These are phyloP conservation scores for Leptographium wingfieldii DNA, from an alignment of 2,329 filamentous ascomycete species.

Conservation along the genomic window DNA sequence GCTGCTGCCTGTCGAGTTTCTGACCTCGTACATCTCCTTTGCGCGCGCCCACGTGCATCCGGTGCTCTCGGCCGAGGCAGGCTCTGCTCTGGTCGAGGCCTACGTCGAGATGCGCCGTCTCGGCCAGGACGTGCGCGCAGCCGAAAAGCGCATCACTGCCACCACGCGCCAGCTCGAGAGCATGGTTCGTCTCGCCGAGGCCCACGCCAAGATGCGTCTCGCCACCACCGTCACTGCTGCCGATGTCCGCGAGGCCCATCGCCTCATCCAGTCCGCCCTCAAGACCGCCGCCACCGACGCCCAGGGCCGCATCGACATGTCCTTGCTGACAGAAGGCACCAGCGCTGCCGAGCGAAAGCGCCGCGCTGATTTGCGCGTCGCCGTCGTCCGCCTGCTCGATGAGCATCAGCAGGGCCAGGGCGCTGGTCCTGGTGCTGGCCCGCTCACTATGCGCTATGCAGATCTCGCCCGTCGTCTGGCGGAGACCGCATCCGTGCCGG, in stretches of 20 bases:
- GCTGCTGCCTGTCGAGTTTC: slow-evolving; percentile 83
- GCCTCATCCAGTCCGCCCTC: slow-evolving; percentile 83
- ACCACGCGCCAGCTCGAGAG: slow-evolving; percentile 94
- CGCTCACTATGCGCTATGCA: slow-evolving; percentile 51
- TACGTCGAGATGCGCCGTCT: slow-evolving; percentile 95
- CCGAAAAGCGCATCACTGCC: slow-evolving; percentile 93
- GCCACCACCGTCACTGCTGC: slow-evolving; percentile 59
- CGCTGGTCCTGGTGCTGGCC: slow-evolving; percentile 35
- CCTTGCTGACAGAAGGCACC: slow-evolving; percentile 85
- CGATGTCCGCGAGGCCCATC: slow-evolving; percentile 83
- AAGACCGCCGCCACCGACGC: slow-evolving; percentile 96
- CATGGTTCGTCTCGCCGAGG: slow-evolving; percentile 95
- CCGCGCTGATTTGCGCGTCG: slow-evolving; percentile 73
- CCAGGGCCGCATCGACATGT: slow-evolving; percentile 92
- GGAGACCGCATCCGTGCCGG: slow-evolving; percentile 55
- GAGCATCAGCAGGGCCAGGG: slow-evolving; percentile 55
- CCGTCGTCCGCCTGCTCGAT: slow-evolving; percentile 62
- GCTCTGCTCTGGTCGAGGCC: slow-evolving; percentile 68
- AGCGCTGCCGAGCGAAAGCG: slow-evolving; percentile 74
- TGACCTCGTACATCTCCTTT: slow-evolving; percentile 95
- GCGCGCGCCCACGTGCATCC: slow-evolving; percentile 80
- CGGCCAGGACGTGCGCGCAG: slow-evolving; percentile 71
- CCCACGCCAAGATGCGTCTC: slow-evolving; percentile 95
- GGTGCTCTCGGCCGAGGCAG: slow-evolving; percentile 64
- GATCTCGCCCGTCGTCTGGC: slow-evolving; percentile 63